Percentiles rank a stretch among this genome's conserved stretches.
Conservation (phyloP, 2,329 filamentous ascomycete genomes). For the Aspergillus caelatus region DNA sequence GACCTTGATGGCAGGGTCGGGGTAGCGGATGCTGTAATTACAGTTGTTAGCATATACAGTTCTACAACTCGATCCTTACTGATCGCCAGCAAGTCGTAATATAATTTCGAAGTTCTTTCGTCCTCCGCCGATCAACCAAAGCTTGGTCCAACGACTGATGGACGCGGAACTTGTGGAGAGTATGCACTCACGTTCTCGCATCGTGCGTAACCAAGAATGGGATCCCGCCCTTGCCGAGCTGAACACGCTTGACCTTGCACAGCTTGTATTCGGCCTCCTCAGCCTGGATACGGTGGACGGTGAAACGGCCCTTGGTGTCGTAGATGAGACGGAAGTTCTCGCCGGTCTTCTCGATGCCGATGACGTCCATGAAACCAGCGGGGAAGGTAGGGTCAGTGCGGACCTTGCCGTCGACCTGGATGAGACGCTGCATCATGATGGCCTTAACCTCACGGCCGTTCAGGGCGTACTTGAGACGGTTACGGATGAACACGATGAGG, state of each 20-base stretch:
- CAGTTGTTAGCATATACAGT: conserved; percentile 38
- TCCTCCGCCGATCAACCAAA: conserved; percentile 70
- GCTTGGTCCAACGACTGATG: conserved; percentile 99
- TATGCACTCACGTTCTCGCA: conserved; percentile 97
- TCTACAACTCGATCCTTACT: conserved; percentile 32
- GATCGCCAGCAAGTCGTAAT: conserved; percentile 29
- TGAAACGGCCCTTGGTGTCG: conserved; percentile 99
- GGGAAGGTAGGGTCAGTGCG: conserved; percentile 98
- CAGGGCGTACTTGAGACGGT: conserved; percentile 95
- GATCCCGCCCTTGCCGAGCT: conserved; percentile 99
- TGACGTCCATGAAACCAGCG: conserved; percentile 99
- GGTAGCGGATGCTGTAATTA: conserved; percentile 87
- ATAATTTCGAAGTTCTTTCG: conserved; percentile 31
- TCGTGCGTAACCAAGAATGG: conserved; percentile 99
- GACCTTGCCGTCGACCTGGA: conserved; percentile 99
- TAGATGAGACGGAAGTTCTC: conserved; percentile 99
- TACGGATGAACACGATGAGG: conserved; percentile 96
- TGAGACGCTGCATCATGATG: conserved; percentile 98
- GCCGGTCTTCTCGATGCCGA: conserved; percentile 99
- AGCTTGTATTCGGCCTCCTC: conserved; percentile 99
- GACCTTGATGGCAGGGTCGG: conserved; percentile 97
- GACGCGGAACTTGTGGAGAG: conserved; percentile 71
- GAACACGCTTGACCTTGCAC: conserved; percentile 99
- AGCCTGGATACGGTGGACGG: conserved; percentile 97
- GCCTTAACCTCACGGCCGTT: conserved; percentile 97